Evolutionary conservation across 75 land plant species (phyloP).

Genomic region (Pinus tabuliformis): DNA sequence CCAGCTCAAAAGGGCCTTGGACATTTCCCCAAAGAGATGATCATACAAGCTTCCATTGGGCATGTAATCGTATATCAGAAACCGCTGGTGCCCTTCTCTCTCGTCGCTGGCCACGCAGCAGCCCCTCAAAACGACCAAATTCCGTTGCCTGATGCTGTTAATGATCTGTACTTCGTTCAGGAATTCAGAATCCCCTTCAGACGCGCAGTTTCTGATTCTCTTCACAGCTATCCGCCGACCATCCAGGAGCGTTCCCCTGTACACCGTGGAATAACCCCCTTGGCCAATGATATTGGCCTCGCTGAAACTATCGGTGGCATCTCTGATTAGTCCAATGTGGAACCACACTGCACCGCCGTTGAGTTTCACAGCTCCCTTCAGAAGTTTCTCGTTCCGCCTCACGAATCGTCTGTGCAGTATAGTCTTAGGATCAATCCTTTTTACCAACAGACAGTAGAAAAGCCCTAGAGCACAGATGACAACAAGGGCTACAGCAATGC

Average conservation of each 20-base stretch:
- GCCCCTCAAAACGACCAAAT: slow-evolving; percentile 28
- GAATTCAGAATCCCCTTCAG: slow-evolving; percentile 15
- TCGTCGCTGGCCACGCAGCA: slow-evolving; percentile 18
- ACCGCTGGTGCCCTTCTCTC: slow-evolving; percentile 12
- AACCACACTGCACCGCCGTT: slow-evolving; percentile 52
- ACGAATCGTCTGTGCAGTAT: slow-evolving; percentile 11
- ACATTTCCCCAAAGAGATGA: not conserved
- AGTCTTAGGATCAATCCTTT: slow-evolving; percentile 6
- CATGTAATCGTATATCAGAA: slow-evolving; percentile 35
- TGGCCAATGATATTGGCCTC: slow-evolving; percentile 48
- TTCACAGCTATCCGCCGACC: slow-evolving; percentile 60
- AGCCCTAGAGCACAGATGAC: slow-evolving; percentile 6
- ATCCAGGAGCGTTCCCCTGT: slow-evolving; percentile 51
- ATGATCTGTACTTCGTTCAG: slow-evolving; percentile 19
- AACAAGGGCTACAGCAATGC: slow-evolving; percentile 21
- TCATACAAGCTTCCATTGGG: slow-evolving; percentile 19
- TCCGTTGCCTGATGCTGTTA: slow-evolving; percentile 20
- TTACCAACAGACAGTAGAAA: slow-evolving; percentile 10
- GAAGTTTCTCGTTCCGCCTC: not conserved
- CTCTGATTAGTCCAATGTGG: slow-evolving; percentile 1
- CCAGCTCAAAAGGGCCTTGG: slow-evolving; percentile 15
- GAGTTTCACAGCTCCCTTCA: slow-evolving; percentile 9
- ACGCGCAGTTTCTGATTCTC: slow-evolving; percentile 53
- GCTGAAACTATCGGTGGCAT: slow-evolving; percentile 48
- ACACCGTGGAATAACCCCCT: slow-evolving; percentile 73